Evolutionary conservation across 78 protist species (phyloP), one percentile per base, ranked within the genome.

Genomic region (Chrysochromulina tobinii): DNA sequence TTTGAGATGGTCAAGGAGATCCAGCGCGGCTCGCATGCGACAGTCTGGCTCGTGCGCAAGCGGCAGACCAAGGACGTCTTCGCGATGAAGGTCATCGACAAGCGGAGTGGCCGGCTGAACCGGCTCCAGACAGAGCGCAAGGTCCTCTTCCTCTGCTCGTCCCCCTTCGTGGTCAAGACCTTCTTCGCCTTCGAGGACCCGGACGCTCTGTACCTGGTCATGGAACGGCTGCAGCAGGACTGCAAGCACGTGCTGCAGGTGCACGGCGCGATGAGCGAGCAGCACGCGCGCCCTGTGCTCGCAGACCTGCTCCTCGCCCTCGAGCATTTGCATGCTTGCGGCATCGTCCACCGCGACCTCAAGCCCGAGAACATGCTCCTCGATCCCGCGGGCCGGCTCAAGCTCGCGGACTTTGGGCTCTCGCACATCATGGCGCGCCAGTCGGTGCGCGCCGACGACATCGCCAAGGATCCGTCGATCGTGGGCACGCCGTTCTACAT

Each of bases 381-480:
- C 48, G 38, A 87, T 14, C 1, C n/a, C 7, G 72, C 50, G 4
- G 91, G 90, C 21, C 55, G n/a, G 17, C 58, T 87, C n/a, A 92
- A 85, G 54, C 72, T 92, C 57, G 94, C 86, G 11, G 94, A 92
- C 57, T 92, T 87, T 59, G 91, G 91, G 25, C 58, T 89, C 53
- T 67, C 90, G 50, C 73, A 67, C 73, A 67, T 67, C 21, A 18
- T 20, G 8, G 73, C 8, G 50, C 73, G 73, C 73, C 5, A 9
- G 64, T 7, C 64, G 21, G 14, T 59, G 64, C 8, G 64, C 73
- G 73, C 8, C 9, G 21, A 67, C 27, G 73, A 67, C 50, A 7
- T 67, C n/a, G 73, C 73, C 9, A 9, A 20, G 27, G 73, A 67
- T 20, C 73, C 73, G n/a, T 67, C 73, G 73, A 67, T 67, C 18